Conservation (phyloP, 1,284 basidiomycete genomes). For the Paramarasmius palmivorus region DNA sequence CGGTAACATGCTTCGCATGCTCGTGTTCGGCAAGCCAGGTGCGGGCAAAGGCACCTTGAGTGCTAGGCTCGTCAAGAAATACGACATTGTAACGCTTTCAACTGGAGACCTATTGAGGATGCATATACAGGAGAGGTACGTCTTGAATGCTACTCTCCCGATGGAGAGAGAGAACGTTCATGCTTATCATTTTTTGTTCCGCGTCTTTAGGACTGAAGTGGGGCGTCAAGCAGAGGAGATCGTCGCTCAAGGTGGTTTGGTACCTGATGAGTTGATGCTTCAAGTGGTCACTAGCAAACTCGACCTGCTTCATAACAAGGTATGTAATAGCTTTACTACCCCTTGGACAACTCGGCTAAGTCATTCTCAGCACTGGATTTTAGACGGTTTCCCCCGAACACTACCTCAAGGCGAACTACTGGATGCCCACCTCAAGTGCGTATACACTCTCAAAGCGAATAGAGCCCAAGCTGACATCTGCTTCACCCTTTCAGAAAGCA, state of each 20-base stretch:
- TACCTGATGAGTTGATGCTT: conserved; percentile 80
- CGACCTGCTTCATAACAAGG: conserved; percentile 66
- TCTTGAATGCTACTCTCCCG: conserved; percentile 6
- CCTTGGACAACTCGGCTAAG: too few species aligned
- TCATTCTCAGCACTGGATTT: conserved; percentile 75
- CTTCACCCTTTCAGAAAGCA: background rate
- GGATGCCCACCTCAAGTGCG: conserved; percentile 71
- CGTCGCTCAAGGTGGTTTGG: conserved; percentile 72
- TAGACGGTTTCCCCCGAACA: conserved; percentile 97
- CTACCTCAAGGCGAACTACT: conserved; percentile 86
- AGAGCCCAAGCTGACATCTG: background rate
- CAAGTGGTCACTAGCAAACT: conserved; percentile 74
- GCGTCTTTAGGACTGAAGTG: conserved; percentile 55
- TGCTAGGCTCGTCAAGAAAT: conserved; percentile 70
- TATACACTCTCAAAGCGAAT: conserved; percentile 8
- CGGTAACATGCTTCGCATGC: conserved; percentile 59
- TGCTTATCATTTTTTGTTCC: background rate
- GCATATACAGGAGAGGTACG: conserved; percentile 70
- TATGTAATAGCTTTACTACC: conserved; percentile 25
- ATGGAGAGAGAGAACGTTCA: background rate
- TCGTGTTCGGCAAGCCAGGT: conserved; percentile 83
- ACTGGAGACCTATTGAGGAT: conserved; percentile 81
- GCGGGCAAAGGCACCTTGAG: conserved; percentile 82
- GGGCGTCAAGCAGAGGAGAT: conserved; percentile 74
- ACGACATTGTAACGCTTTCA: conserved; percentile 73